Evolutionary conservation across 768 basidiomycete genomes (phyloP).

Genomic region (Tephrocybe sp.): DNA sequence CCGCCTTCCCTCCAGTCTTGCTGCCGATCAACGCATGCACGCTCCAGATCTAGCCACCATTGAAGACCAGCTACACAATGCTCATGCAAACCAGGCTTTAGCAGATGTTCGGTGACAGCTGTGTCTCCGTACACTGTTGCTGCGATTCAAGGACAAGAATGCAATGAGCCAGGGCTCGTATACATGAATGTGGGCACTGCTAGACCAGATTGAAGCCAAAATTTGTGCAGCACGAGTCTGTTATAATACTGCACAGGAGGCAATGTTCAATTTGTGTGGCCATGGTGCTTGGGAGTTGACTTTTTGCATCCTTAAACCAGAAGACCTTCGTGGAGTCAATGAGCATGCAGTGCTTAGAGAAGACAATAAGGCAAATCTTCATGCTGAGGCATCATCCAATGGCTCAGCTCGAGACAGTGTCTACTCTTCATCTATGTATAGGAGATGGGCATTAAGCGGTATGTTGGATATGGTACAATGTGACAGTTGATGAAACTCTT

Average conservation of each 20-base stretch:
- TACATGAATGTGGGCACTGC: slow-evolving; percentile 2
- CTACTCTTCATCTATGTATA: background rate
- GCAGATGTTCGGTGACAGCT: slow-evolving; percentile 11
- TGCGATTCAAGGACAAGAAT: slow-evolving; percentile 6
- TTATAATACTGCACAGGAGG: slow-evolving; percentile 5
- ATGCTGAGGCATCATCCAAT: background rate
- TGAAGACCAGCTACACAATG: slow-evolving; percentile 12
- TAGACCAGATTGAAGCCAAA: slow-evolving; percentile 4
- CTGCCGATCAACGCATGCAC: background rate
- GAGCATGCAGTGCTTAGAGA: slow-evolving; percentile 3
- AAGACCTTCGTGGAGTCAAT: slow-evolving; percentile 4
- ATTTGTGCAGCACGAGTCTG: background rate
- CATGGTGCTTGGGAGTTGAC: slow-evolving; percentile 4
- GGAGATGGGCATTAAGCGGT: background rate
- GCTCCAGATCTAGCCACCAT: slow-evolving; percentile 4
- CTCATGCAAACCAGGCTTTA: slow-evolving; percentile 13
- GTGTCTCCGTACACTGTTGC: slow-evolving; percentile 1
- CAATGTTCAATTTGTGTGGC: slow-evolving; percentile 7
- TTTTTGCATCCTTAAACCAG: background rate
- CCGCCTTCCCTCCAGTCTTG: slow-evolving; percentile 15
- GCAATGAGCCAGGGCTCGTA: slow-evolving; percentile 7
- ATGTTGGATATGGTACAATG: slow-evolving; percentile 5
- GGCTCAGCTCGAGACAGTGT: background rate
- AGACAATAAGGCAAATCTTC: background rate
- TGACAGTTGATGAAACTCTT: background rate